Evolutionary conservation across 805 yeast genomes (phyloP), one percentile per base, ranked within the genome.

Genomic region (Hanseniaspora lindneri): DNA sequence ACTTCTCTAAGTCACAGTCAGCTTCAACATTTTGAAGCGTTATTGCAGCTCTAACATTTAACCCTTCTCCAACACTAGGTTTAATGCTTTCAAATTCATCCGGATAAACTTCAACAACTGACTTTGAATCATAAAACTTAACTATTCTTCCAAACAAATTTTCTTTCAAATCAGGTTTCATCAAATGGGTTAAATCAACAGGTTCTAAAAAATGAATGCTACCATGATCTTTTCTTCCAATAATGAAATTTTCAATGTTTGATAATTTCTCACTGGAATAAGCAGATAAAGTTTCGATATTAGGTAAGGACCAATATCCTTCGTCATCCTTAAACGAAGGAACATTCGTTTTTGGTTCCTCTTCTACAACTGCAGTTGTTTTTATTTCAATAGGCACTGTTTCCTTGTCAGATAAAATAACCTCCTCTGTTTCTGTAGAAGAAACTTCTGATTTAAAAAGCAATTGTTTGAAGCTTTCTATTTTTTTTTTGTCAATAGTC

Each of bases 11-110:
- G 27, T 60, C 58, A 24, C 44, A 56, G 9, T 63, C 56, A 3
- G 88, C 86, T 52, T 66, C 75, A 23, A 79, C 69, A 35, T 73
- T 73, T 56, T 80, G 85, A 35, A 83, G 55, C 0, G 84, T 76
- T 5, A 83, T 74, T 0, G 79, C 78, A 0, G 92, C 86, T 5
- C 88, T 88, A 17, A 81, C 83, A 58, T 83, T 83, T 46, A 83
- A 58, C 1, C 88, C 92, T 49, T 69, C 63, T 0, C 92, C 92
- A 35, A 74, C 59, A 0, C 77, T 68, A 1, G 87, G 87, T 48
- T 79, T 76, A 1, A 53, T 55, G 2, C 57, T 47, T 16, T 44
- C 24, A 21, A 25, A 36, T n/a, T 63, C 71, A 28, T 74, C 73
- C n/a, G 78, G 76, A 55, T 82, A 80, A 0, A 80, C 85, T 51